Evolutionary conservation across 78 protist species (phyloP).

Genomic region (Chrysochromulina parva): DNA sequence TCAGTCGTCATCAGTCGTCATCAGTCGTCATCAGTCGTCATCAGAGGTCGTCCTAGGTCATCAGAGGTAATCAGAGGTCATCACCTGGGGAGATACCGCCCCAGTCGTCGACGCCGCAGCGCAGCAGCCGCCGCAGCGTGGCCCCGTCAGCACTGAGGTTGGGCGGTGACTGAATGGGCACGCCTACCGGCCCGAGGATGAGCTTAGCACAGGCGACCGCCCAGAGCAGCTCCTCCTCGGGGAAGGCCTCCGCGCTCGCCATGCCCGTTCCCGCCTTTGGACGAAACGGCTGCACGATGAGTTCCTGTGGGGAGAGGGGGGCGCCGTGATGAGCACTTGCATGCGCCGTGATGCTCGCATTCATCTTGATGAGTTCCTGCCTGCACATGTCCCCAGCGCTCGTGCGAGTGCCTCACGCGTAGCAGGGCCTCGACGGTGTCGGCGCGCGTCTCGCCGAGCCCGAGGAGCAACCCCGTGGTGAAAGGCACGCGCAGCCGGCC

Average conservation of each 20-base stretch:
- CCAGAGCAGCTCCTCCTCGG: neutral
- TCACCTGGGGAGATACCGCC: constrained; percentile 8
- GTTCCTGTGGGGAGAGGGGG: neutral
- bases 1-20: too few species aligned
- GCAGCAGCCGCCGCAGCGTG: neutral
- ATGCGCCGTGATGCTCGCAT: too few species aligned
- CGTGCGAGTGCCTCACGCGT: neutral
- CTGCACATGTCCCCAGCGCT: constrained; percentile 7
- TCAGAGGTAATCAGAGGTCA: too few species aligned
- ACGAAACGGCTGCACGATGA: constrained; percentile 29
- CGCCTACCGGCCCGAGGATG: neutral
- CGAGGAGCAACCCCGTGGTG: constrained; percentile 18
- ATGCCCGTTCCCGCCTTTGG: neutral
- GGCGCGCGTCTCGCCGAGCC: constrained; percentile 1
- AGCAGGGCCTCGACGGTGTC: neutral
- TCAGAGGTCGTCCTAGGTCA: too few species aligned
- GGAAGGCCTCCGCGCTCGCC: neutral
- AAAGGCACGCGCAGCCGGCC: constrained; percentile 24
- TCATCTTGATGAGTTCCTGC: neutral
- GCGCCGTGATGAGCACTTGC: too few species aligned
- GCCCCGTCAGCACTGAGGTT: neutral
- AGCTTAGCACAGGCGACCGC: neutral
- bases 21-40: too few species aligned
- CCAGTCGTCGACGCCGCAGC: constrained; percentile 4
- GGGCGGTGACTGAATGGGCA: neutral